Percentiles rank a stretch among this genome's conserved stretches.
These are phyloP conservation scores for Ascochyta rabiei DNA, from an alignment of 2,329 filamentous ascomycete species.

Conservation along the genomic window DNA sequence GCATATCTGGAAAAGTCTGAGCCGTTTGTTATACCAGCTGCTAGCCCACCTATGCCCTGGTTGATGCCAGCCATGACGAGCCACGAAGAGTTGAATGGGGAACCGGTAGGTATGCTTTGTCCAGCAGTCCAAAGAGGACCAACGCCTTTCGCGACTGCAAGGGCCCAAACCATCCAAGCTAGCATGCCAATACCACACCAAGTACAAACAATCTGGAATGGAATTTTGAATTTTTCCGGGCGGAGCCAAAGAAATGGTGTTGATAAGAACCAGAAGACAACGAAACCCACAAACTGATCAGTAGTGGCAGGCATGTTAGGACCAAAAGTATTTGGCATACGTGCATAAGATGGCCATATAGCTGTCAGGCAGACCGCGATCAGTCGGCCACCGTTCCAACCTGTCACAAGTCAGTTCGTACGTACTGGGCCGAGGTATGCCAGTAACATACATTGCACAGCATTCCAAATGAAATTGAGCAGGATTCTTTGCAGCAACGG, in stretches of 20 bases:
- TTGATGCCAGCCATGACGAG: slow-evolving; percentile 56
- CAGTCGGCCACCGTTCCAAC: slow-evolving; percentile 45
- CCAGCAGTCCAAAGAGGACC: slow-evolving; percentile 52
- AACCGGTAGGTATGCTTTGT: slow-evolving; percentile 44
- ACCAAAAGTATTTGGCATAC: slow-evolving; percentile 44
- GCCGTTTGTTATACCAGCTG: slow-evolving; percentile 52
- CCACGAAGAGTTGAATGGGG: slow-evolving; percentile 51
- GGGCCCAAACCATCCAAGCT: slow-evolving; percentile 55
- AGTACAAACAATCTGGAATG: slow-evolving; percentile 53
- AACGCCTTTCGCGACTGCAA: slow-evolving; percentile 52
- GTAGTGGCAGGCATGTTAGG: slow-evolving; percentile 44
- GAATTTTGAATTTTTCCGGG: slow-evolving; percentile 57
- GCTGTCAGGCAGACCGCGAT: slow-evolving; percentile 44
- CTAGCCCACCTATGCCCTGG: slow-evolving; percentile 50
- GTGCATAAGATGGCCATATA: slow-evolving; percentile 46
- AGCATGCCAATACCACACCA: slow-evolving; percentile 57
- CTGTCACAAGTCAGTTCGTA: slow-evolving; percentile 21
- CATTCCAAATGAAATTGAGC: slow-evolving; percentile 60
- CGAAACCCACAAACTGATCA: slow-evolving; percentile 45
- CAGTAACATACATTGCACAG: slow-evolving; percentile 52
- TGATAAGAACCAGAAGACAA: slow-evolving; percentile 44
- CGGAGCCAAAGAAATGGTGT: slow-evolving; percentile 57
- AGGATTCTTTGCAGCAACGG: slow-evolving; percentile 56
- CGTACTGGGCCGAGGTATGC: neutral
- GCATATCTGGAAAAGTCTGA: slow-evolving; percentile 56